Conservation (phyloP, 2,329 filamentous ascomycete genomes). For the Colletotrichum sp. region DNA sequence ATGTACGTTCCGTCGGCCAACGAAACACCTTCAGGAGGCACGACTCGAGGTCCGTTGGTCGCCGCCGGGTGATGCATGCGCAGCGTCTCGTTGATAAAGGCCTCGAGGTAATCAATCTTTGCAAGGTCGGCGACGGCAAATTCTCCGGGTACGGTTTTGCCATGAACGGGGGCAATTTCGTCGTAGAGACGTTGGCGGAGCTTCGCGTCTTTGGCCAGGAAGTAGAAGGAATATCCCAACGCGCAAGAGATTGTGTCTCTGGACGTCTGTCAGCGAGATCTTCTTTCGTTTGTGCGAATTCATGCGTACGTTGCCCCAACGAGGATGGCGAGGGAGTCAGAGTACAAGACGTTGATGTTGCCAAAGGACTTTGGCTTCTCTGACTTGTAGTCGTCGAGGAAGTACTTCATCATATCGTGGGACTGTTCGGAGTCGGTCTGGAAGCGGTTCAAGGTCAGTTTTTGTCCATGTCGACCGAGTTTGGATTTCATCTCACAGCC, state of each 20-base stretch:
- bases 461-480: no score
- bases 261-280: not conserved
- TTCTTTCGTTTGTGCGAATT: not conserved
- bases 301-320: slow-evolving; percentile 24
- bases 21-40: slow-evolving; percentile 27
- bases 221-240: slow-evolving; percentile 21
- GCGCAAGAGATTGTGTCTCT: slow-evolving; percentile 24
- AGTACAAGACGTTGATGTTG: slow-evolving; percentile 24
- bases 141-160: slow-evolving; percentile 20
- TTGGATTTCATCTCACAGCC: not conserved
- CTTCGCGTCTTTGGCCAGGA: slow-evolving; percentile 11
- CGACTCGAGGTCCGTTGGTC: slow-evolving; percentile 28
- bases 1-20: slow-evolving; percentile 28
- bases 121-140: slow-evolving; percentile 25
- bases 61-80: slow-evolving; percentile 31
- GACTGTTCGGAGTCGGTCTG: slow-evolving; percentile 23
- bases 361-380: slow-evolving; percentile 26
- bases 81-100: slow-evolving; percentile 33
- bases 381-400: slow-evolving; percentile 25
- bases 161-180: slow-evolving; percentile 17
- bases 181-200: slow-evolving; percentile 5
- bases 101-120: slow-evolving; percentile 25
- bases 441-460: not conserved
- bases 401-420: slow-evolving; percentile 29
- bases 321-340: slow-evolving; percentile 25